These are phyloP conservation scores for Salix exigua DNA, from an alignment of 345 rosid genomes.

Conservation along the genomic window DNA sequence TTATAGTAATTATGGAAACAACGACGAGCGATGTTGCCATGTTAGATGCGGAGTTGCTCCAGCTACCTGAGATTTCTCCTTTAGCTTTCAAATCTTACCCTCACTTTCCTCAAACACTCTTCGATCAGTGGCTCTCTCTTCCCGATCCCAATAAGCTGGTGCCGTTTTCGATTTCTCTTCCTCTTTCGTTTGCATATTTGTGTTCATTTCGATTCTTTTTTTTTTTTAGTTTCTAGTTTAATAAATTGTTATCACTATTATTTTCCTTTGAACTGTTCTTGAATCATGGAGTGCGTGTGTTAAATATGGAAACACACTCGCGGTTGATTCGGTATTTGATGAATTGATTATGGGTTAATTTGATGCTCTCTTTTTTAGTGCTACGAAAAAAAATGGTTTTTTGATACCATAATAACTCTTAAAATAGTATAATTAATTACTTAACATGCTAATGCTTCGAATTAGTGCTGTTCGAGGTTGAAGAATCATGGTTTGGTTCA, in stretches of 20 bases:
- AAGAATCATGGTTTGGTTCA: background rate
- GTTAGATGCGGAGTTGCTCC: constrained; percentile 78
- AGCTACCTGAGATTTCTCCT: constrained; percentile 77
- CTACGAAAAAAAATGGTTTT: background rate
- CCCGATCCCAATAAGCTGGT: constrained; percentile 86
- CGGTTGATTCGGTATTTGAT: background rate
- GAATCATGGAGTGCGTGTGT: background rate
- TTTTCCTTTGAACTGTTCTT: too few species aligned
- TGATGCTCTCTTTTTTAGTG: background rate
- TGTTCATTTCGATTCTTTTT: background rate
- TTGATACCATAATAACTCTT: background rate
- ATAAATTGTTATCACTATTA: too few species aligned
- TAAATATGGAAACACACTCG: background rate
- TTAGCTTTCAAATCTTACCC: constrained; percentile 67
- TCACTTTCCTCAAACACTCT: constrained; percentile 66
- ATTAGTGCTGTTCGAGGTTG: background rate
- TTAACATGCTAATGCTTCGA: background rate
- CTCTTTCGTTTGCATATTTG: background rate
- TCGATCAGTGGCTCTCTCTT: constrained; percentile 91
- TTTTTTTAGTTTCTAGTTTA: background rate
- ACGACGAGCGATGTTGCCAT: constrained; percentile 50
- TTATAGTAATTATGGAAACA: constrained; percentile 21
- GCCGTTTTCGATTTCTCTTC: background rate
- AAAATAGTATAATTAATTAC: background rate
- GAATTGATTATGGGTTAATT: background rate